These are phyloP conservation scores for Apophysomyces trapeziformis DNA, from an alignment of 371 early-diverging fungal genomes.

Conservation along the genomic window DNA sequence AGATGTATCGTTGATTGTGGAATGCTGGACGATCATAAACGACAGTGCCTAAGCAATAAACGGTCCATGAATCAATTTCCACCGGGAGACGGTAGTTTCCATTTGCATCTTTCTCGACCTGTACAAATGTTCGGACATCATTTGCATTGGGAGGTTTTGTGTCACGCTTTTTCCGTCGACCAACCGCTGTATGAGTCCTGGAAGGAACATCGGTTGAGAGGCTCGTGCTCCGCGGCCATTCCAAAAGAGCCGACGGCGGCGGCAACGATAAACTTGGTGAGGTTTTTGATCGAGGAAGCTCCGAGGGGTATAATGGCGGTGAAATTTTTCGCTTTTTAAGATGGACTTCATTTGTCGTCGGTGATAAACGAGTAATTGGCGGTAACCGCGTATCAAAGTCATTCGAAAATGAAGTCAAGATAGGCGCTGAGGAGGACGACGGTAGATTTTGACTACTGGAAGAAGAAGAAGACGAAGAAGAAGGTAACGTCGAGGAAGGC, in stretches of 20 bases:
- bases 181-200: slow-evolving; percentile 27
- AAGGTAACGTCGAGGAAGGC: neutral
- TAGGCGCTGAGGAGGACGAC: neutral
- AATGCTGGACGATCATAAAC: slow-evolving; percentile 81
- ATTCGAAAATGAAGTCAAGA: neutral
- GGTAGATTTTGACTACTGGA: neutral
- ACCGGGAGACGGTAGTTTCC: slow-evolving; percentile 83
- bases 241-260: slow-evolving; percentile 24
- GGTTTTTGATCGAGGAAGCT: slow-evolving; percentile 12
- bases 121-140: slow-evolving; percentile 46
- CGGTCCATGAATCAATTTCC: slow-evolving; percentile 81
- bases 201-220: slow-evolving; percentile 36
- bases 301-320: slow-evolving; percentile 7
- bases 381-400: neutral
- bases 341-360: neutral
- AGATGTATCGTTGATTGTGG: slow-evolving; percentile 93
- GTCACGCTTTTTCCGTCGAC: slow-evolving; percentile 28
- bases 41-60: slow-evolving; percentile 76
- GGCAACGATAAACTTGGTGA: slow-evolving; percentile 25
- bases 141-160: slow-evolving; percentile 24
- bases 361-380: neutral
- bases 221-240: slow-evolving; percentile 10
- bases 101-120: slow-evolving; percentile 66
- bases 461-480: neutral
- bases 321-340: neutral